Evolutionary conservation across 192 early-diverging fungal species (phyloP), one percentile per base, ranked within the genome.

Genomic region (Allomyces javanicus): DNA sequence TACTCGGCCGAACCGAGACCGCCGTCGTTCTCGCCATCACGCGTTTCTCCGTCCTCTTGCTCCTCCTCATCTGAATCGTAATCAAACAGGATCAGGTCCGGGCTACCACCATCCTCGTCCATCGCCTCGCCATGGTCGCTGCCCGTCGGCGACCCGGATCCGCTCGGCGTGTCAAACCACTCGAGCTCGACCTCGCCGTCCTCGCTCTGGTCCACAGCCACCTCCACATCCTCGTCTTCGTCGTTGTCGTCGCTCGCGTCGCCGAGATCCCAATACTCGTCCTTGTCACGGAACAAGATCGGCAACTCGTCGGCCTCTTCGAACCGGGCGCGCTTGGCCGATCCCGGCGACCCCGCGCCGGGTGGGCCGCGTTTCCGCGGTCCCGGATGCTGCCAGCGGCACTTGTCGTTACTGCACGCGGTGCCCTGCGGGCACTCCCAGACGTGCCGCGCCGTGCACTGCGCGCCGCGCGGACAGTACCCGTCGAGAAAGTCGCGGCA

Each of bases 381-480:
- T 24, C 69, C 75, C 0, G 79, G 64, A 74, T 88, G 86, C 3
- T 85, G 82, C 68, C 85, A 70, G 7, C 76, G 76, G 66, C 87
- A 89, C 23, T 78, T 81, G 21, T 67, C 62, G 25, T 69, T 73
- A 21, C 72, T 65, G 65, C 87, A 89, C 21, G 83, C 83, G 0
- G 75, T 78, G 77, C 84, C 86, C 67, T 83, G 83, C 0, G 87
- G 87, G 55, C 87, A 89, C 23, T 86, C 79, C 72, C 79, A 79
- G 6, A 86, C 78, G 71, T 89, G 87, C 4, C 83, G 77, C 63
- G 83, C 71, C 22, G 70, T 69, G 66, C 87, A 89, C 9, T 68
- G 66, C 0, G 24, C 27, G 22, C 83, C 87, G 50, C 77, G 75
- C 12, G 77, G 72, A 67, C 87, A 89, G 67, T 73, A 84, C 0